phyloP scores from a whole-genome alignment of 83 land plant species.

The Thuja plicata region DNA sequence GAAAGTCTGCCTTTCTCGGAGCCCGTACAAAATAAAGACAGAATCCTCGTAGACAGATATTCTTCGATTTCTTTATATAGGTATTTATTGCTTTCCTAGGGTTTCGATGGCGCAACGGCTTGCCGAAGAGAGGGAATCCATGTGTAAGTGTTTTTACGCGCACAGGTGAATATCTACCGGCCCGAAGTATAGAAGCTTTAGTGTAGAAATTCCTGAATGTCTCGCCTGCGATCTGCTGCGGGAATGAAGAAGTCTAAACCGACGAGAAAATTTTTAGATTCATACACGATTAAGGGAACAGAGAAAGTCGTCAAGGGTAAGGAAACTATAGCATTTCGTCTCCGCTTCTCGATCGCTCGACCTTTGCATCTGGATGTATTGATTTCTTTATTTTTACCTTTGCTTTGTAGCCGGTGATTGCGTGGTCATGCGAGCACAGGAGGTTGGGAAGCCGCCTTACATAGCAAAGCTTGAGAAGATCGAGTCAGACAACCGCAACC shows the following conservation, averaged over 20 bases:
- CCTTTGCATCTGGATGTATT: not conserved
- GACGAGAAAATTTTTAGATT: conserved; percentile 35
- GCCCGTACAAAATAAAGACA: not conserved
- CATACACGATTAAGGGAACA: conserved; percentile 52
- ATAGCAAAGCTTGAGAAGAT: conserved; percentile 66
- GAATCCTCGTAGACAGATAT: not conserved
- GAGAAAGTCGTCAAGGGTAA: conserved; percentile 42
- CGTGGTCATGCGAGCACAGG: conserved; percentile 71
- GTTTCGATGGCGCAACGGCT: not conserved
- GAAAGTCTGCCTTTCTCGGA: not conserved
- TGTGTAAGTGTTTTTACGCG: not conserved
- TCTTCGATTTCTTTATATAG: not conserved
- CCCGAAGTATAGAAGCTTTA: not conserved
- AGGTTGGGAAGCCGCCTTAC: conserved; percentile 58
- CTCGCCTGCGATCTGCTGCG: not conserved
- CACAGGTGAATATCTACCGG: not conserved
- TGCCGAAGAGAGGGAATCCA: too few relatives aligned
- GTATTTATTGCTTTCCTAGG: not conserved
- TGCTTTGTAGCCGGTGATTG: conserved; percentile 59
- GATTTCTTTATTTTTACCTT: not conserved
- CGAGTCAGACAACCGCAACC: conserved; percentile 56
- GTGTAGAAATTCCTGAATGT: not conserved
- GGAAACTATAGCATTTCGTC: not conserved
- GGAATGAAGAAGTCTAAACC: conserved; percentile 44
- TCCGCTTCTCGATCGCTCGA: not conserved